These are phyloP conservation scores for Podaxis mareebaensis DNA, from an alignment of 768 basidiomycete genomes.

Conservation along the genomic window DNA sequence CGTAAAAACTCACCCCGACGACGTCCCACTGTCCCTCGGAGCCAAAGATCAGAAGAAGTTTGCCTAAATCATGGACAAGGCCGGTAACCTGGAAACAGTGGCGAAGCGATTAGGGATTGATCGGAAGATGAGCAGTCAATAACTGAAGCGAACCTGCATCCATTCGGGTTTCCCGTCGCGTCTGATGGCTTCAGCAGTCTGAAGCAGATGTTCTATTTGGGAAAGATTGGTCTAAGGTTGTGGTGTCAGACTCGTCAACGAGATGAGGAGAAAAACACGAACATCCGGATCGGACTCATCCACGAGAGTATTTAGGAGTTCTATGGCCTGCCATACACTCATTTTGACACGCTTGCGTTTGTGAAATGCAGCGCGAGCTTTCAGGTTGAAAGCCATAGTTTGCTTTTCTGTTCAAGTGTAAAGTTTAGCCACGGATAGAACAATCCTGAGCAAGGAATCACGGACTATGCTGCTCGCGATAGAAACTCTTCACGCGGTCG, in stretches of 20 bases:
- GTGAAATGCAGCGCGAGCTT: slow-evolving; percentile 74
- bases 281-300: slow-evolving; percentile 94
- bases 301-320: slow-evolving; percentile 82
- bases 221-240: slow-evolving; percentile 62
- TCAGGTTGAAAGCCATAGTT: slow-evolving; percentile 82
- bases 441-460: neutral
- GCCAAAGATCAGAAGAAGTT: slow-evolving; percentile 80
- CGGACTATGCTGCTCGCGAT: slow-evolving; percentile 76
- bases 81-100: slow-evolving; percentile 56
- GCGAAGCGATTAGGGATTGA: neutral
- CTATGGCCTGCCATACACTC: slow-evolving; percentile 86
- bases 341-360: slow-evolving; percentile 68
- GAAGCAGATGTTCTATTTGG: slow-evolving; percentile 89
- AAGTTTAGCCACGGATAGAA: neutral
- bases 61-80: slow-evolving; percentile 87
- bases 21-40: slow-evolving; percentile 95
- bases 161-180: slow-evolving; percentile 86
- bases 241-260: slow-evolving; percentile 24
- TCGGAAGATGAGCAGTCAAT: neutral
- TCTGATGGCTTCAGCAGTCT: slow-evolving; percentile 89
- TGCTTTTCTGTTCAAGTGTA: slow-evolving; percentile 63
- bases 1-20: slow-evolving; percentile 63
- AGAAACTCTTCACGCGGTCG: slow-evolving; percentile 76
- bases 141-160: slow-evolving; percentile 64
- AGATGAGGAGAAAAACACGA: slow-evolving; percentile 20